Base-by-base conservation (phyloP, 108 stramenopile genomes). In the Skeletonema menzelii region DNA sequence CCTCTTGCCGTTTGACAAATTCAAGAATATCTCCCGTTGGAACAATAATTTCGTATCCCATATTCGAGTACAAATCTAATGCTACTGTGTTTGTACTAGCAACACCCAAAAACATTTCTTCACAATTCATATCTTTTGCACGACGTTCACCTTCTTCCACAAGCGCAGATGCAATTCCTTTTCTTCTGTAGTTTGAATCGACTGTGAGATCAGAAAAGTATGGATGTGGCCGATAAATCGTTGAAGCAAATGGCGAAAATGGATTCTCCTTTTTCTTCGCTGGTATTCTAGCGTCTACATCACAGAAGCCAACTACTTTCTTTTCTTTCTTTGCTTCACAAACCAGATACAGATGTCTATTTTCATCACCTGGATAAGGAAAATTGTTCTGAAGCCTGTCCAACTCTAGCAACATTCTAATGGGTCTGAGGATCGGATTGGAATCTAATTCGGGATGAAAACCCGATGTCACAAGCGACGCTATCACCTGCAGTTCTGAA, bases 171-270 rank as follows among this genome's bases (percentile, higher is more conserved):
- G 67, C 67, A 2, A 67, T 56, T n/a, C 67, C 67, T 27, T 35
- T 27, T 10, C 67, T 44, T 31, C 67, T 44, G 30, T 67, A 35
- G 30, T 49, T 20, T 17, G 67, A 30, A 20, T 57, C 15, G 12
- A 67, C 67, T 27, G 47, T 32, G 15, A 67, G 49, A 24, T 67
- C 67, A 35, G 67, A 67, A 67, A 67, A 67, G 56, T 67, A 67
- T 24, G 67, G 67, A 31, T 53, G 49, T 57, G 67, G 67, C 47
- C 67, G 67, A 30, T 53, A 27, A 15, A 67, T 27, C 0, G 20
- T 67, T 17, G 49, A 24, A 4, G 47, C 15, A 34, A 53, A 55
- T 55, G 67, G 49, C 55, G 63, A 64, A 19, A 64, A 44, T 11
- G 13, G 40, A 44, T 67, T 67, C 35, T 55, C 34, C 67, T 49